Percentiles rank a stretch among this genome's conserved stretches.
Conservation (phyloP, 2,329 filamentous ascomycete genomes). For the Pezicula neosporulosa region DNA sequence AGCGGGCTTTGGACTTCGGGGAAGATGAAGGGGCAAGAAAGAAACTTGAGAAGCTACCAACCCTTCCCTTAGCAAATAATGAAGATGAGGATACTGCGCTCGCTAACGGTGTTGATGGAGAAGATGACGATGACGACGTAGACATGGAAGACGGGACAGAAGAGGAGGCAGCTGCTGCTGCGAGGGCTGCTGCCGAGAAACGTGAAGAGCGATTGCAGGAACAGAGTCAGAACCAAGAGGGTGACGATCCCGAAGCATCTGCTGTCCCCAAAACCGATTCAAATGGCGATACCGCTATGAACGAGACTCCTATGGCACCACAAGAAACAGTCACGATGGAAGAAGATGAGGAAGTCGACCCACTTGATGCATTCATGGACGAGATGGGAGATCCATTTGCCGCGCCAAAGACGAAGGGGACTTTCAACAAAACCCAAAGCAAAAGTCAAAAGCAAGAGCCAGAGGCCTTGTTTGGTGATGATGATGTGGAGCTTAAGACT, state of each 20-base stretch:
- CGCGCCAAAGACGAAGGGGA: slow-evolving; percentile 31
- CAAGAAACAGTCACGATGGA: slow-evolving; percentile 36
- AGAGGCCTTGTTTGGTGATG: slow-evolving; percentile 84
- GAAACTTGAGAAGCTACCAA: slow-evolving; percentile 88
- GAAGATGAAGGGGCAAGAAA: slow-evolving; percentile 85
- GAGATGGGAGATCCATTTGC: slow-evolving; percentile 48
- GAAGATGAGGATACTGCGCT: slow-evolving; percentile 49
- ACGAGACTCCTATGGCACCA: slow-evolving; percentile 24
- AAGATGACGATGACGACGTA: slow-evolving; percentile 65
- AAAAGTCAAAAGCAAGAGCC: slow-evolving; percentile 62
- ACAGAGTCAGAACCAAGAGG: slow-evolving; percentile 31
- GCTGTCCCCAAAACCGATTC: slow-evolving; percentile 37
- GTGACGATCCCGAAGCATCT: slow-evolving; percentile 39
- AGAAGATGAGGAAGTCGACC: slow-evolving; percentile 73
- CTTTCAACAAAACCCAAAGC: slow-evolving; percentile 24
- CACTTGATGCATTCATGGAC: slow-evolving; percentile 95
- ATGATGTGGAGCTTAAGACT: slow-evolving; percentile 65
- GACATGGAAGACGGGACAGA: slow-evolving; percentile 78
- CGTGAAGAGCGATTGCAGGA: slow-evolving; percentile 64
- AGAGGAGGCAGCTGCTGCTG: slow-evolving; percentile 82
- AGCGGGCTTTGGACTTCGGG: slow-evolving; percentile 77
- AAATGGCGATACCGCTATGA: slow-evolving; percentile 31
- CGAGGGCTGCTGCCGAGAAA: slow-evolving; percentile 79
- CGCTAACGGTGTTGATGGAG: slow-evolving; percentile 58
- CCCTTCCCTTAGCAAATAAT: slow-evolving; percentile 62